Percentiles rank a stretch among this genome's conserved stretches.
Evolutionary conservation across 2,329 filamentous ascomycete genomes (phyloP).

Genomic region (Aspergillus costaricaensis): DNA sequence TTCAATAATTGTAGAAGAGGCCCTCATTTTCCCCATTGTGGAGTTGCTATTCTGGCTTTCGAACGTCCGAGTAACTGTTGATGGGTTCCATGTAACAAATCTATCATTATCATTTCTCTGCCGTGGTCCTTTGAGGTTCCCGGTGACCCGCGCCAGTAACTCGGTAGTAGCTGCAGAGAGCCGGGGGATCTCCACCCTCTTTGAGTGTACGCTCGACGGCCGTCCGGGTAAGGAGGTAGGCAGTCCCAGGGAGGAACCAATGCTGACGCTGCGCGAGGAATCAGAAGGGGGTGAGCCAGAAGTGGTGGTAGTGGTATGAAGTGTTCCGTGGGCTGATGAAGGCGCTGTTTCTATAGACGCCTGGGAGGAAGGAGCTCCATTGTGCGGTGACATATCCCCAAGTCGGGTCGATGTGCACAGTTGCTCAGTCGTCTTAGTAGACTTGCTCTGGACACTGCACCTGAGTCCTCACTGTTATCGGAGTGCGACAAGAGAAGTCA

Average conservation of each 20-base stretch:
- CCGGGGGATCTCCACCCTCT: conserved; percentile 26
- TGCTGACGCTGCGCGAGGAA: conserved; percentile 10
- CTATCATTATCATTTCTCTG: conserved; percentile 20
- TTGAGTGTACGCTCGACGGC: conserved; percentile 13
- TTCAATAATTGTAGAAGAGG: conserved; percentile 29
- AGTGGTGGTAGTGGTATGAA: conserved; percentile 12
- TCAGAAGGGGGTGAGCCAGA: conserved; percentile 19
- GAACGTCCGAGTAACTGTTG: conserved; percentile 5
- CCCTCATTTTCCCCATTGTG: conserved; percentile 22
- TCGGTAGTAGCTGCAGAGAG: conserved; percentile 30
- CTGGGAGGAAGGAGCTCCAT: conserved; percentile 25
- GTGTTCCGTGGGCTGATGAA: conserved; percentile 20
- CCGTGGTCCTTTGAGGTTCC: conserved; percentile 21
- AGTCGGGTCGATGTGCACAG: background rate
- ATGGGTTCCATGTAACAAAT: conserved; percentile 15
- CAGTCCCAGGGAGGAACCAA: conserved; percentile 13
- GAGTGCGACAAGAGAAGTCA: background rate
- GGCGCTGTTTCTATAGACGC: conserved; percentile 28
- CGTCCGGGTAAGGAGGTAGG: conserved; percentile 13
- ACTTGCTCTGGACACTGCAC: background rate
- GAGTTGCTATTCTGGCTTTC: conserved; percentile 8
- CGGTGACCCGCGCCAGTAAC: conserved; percentile 28
- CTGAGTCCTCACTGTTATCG: conserved; percentile 4
- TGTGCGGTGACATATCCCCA: conserved; percentile 28
- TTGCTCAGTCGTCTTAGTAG: conserved; percentile 1